These are phyloP conservation scores for Aureobasidium lini DNA, from an alignment of 2,329 filamentous ascomycete species.

Conservation along the genomic window DNA sequence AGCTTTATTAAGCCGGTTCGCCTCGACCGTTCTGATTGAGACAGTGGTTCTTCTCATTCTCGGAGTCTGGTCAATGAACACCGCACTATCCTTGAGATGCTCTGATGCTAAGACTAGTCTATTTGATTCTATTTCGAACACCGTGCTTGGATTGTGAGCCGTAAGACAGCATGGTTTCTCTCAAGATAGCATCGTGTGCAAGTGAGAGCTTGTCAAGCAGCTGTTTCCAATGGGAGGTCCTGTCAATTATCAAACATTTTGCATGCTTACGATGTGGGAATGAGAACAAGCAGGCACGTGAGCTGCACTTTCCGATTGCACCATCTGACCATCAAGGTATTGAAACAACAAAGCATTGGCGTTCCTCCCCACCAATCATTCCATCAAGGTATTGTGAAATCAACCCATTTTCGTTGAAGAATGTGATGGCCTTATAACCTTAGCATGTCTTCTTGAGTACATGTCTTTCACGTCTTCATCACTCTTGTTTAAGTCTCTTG, in stretches of 20 bases:
- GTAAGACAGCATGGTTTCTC: no score
- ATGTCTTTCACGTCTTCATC: neutral
- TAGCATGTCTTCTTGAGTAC: neutral
- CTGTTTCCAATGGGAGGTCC: no score
- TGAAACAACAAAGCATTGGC: neutral
- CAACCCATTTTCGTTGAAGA: neutral
- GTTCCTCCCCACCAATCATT: neutral
- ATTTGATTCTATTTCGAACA: no score
- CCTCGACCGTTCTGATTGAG: no score
- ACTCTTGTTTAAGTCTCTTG: neutral
- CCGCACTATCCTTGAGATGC: no score
- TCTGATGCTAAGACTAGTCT: no score
- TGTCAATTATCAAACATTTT: neutral
- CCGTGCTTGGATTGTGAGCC: no score
- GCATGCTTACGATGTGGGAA: neutral
- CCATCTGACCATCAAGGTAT: slow-evolving; percentile 5
- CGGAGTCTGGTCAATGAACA: no score
- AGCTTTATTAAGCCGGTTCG: no score
- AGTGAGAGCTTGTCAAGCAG: no score
- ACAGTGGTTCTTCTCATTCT: no score
- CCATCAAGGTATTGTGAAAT: neutral
- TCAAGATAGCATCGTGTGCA: no score
- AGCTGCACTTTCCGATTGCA: neutral
- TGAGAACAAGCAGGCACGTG: neutral
- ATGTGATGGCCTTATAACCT: neutral